Conservation (phyloP, 1,284 basidiomycete genomes). For the Sporisorium graminicola region DNA sequence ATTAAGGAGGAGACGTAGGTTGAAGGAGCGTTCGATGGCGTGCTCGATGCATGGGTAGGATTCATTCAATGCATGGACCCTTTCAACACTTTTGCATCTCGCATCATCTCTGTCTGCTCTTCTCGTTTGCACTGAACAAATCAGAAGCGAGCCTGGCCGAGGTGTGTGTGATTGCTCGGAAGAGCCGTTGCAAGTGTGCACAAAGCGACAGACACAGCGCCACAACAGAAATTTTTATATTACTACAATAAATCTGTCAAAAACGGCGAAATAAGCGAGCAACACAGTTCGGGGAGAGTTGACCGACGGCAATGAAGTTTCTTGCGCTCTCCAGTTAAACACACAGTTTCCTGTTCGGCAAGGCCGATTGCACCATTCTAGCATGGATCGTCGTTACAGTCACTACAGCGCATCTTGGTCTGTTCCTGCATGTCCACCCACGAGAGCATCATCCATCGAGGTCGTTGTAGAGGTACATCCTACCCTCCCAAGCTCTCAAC, state of each 20-base stretch:
- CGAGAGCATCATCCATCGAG: neutral
- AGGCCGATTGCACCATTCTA: neutral
- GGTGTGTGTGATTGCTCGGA: no score
- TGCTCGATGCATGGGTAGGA: constrained; percentile 1
- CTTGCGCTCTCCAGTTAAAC: no score
- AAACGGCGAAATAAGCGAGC: neutral
- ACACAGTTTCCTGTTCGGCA: no score
- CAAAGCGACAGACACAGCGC: neutral
- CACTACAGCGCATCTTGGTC: constrained; percentile 2
- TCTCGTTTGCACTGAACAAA: neutral
- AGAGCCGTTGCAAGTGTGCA: no score
- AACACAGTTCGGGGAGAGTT: neutral
- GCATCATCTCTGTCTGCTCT: no score
- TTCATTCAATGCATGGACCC: constrained; percentile 1
- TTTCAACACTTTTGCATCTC: neutral
- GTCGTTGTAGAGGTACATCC: constrained; percentile 28
- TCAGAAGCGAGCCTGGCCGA: neutral
- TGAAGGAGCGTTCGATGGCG: neutral
- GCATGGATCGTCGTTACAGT: no score
- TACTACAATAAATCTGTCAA: no score
- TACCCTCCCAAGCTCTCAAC: constrained; percentile 32
- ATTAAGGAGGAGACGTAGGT: neutral
- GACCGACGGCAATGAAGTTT: neutral
- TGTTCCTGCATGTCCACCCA: constrained; percentile 11
- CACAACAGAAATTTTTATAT: neutral